Evolutionary conservation across 176 grass and related monocot genomes (phyloP).

Genomic region (barley (Hordeum vulgare)): MorexV3_pseudomolecules_assembly NC_058524.1:573844428-573844927

Average conservation of each 20-base stretch:
- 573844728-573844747: constrained; percentile 45
- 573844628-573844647: not conserved
- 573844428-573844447: constrained; percentile 69
- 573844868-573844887: not conserved
- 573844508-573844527: not conserved
- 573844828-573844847: not conserved
- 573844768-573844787: constrained; percentile 47
- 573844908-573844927: not conserved
- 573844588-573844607: not conserved
- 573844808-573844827: constrained; percentile 37
- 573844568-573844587: not conserved
- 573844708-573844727: constrained; percentile 49
- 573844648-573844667: not conserved
- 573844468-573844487: constrained; percentile 61
- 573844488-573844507: constrained; percentile 28
- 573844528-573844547: not conserved
- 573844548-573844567: not conserved
- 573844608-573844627: not conserved
- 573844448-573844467: constrained; percentile 66
- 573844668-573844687: constrained; percentile 50
- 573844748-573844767: constrained; percentile 45
- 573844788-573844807: constrained; percentile 61
- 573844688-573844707: constrained; percentile 83
- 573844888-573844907: not conserved
- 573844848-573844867: not conserved